Evolutionary conservation across 2,329 filamentous ascomycete species (phyloP).

Genomic region (Dactylellina cionopaga): DNA sequence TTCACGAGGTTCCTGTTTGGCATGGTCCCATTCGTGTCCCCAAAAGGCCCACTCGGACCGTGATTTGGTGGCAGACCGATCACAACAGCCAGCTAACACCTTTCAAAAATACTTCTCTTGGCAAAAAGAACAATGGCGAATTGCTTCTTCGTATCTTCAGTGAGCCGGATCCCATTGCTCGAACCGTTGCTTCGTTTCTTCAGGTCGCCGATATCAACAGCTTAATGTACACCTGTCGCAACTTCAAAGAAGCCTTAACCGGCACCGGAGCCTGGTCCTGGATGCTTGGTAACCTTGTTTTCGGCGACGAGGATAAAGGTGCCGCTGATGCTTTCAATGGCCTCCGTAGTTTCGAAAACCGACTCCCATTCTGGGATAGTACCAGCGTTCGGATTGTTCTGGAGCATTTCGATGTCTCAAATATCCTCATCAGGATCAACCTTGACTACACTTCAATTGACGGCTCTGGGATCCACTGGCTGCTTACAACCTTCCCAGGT

Average conservation of each 20-base stretch:
- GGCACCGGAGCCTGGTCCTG: slow-evolving; percentile 28
- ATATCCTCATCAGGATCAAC: slow-evolving; percentile 6
- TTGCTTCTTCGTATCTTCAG: slow-evolving; percentile 19
- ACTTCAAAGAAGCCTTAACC: slow-evolving; percentile 15
- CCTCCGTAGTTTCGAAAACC: slow-evolving; percentile 21
- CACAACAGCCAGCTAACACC: not conserved
- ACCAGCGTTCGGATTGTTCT: not conserved
- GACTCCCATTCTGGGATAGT: slow-evolving; percentile 34
- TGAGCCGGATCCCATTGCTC: slow-evolving; percentile 33
- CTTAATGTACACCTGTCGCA: slow-evolving; percentile 29
- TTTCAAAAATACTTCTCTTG: not conserved
- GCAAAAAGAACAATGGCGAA: not conserved
- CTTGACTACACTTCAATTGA: slow-evolving; percentile 22
- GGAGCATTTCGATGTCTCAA: not conserved
- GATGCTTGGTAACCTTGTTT: slow-evolving; percentile 16
- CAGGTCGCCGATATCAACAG: slow-evolving; percentile 36
- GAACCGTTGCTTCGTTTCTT: not conserved
- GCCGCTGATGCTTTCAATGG: slow-evolving; percentile 35
- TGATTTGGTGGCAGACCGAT: slow-evolving; percentile 25
- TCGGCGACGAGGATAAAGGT: slow-evolving; percentile 31
- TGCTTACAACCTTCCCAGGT: slow-evolving; percentile 4
- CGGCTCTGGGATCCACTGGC: slow-evolving; percentile 2
- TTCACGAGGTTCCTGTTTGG: slow-evolving; percentile 18
- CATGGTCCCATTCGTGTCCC: slow-evolving; percentile 24
- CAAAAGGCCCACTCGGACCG: not conserved